These are phyloP conservation scores for Stagonosporopsis rhizophila DNA, from an alignment of 2,329 filamentous ascomycete genomes.

Conservation along the genomic window DNA sequence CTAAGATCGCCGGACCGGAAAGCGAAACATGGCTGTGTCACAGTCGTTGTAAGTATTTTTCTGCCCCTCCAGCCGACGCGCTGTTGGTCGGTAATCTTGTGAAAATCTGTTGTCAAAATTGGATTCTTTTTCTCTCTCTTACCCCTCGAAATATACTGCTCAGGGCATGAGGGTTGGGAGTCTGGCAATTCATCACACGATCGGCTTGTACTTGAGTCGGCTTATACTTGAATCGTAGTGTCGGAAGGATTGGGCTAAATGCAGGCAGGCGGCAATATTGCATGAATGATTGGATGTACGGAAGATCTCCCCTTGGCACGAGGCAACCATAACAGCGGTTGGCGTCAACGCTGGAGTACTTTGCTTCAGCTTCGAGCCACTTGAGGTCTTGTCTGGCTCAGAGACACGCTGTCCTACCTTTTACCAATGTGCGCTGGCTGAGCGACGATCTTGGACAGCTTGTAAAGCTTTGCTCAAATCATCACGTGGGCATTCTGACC, in stretches of 20 bases:
- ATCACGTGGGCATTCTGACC: not conserved
- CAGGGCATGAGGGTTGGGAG: not conserved
- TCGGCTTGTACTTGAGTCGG: not conserved
- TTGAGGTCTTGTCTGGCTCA: not conserved
- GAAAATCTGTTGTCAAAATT: no score
- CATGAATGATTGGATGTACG: conserved; percentile 6
- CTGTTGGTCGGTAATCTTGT: no score
- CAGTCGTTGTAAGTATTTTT: not conserved
- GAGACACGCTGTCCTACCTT: not conserved
- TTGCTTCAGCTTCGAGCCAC: not conserved
- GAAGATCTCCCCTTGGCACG: not conserved
- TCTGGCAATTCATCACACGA: not conserved
- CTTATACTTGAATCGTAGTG: not conserved
- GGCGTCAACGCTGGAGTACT: not conserved
- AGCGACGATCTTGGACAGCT: no score
- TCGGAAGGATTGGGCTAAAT: not conserved
- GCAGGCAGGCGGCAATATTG: conserved; percentile 10
- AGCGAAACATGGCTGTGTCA: not conserved
- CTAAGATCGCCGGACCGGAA: not conserved
- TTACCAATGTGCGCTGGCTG: not conserved
- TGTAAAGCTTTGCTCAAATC: not conserved
- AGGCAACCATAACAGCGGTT: not conserved
- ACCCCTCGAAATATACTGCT: not conserved
- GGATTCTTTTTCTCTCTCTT: no score
- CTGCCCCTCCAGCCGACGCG: not conserved